Conservation (phyloP, 75 land plant species). For the Sequoiadendron giganteum region DNA sequence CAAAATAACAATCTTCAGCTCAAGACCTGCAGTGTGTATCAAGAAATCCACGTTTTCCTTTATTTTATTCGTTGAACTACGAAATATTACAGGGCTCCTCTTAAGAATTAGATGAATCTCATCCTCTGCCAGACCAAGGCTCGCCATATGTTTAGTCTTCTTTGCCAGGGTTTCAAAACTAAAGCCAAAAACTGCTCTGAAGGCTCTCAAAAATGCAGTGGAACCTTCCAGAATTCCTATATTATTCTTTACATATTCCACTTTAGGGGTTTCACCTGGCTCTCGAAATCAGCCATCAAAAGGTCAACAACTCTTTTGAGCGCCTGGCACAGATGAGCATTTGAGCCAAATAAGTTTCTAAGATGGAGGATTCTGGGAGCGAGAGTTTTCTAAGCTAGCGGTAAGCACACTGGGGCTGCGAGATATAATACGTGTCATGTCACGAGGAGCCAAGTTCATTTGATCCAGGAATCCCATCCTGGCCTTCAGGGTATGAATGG, state of each 20-base stretch:
- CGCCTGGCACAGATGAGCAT: not conserved
- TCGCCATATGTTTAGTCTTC: constrained; percentile 29
- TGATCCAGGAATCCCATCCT: constrained; percentile 14
- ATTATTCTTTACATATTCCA: not conserved
- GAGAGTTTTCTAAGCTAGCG: not conserved
- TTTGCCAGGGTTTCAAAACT: constrained; percentile 21
- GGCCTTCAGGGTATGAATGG: no score
- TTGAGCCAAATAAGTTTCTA: constrained; percentile 15
- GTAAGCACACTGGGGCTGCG: constrained; percentile 22
- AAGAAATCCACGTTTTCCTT: constrained; percentile 36
- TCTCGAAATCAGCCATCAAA: not conserved
- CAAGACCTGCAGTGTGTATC: constrained; percentile 17
- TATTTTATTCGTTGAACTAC: constrained; percentile 28
- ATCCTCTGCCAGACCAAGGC: constrained; percentile 26
- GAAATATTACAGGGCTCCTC: constrained; percentile 21
- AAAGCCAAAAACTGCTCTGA: not conserved
- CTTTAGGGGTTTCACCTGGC: not conserved
- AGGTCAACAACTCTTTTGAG: not conserved
- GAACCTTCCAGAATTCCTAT: not conserved
- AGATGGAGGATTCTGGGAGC: constrained; percentile 20
- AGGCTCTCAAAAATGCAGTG: not conserved
- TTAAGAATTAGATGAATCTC: constrained; percentile 19
- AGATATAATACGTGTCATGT: constrained; percentile 15
- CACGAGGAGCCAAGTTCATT: constrained; percentile 22
- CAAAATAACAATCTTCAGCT: constrained; percentile 10